Base-by-base conservation (phyloP, 2,329 filamentous ascomycete genomes). In the Sarocladiaceae sp. region DNA sequence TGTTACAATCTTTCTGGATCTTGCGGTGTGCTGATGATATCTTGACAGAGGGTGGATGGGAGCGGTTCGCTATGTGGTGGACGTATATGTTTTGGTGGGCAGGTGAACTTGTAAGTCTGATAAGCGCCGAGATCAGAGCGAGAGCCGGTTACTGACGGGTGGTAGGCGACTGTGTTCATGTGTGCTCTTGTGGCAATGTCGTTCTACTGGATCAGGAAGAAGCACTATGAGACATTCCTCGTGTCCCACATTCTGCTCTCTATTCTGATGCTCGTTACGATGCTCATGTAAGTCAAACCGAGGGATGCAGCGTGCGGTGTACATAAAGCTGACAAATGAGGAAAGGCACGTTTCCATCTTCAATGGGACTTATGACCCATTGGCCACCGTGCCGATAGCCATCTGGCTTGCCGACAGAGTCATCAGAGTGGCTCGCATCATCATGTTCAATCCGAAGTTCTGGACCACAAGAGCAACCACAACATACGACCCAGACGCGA, bases 311-410 rank as follows among this genome's bases (percentile, higher is more conserved):
- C n/a, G n/a, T n/a, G n/a, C n/a, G n/a, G 11, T n/a, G 10, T 18
- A 12, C 13, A 29, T 1, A 49, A 56, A 33, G 13, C 56, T 59
- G 7, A 29, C 13, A 3, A n/a, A 28, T 20, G n/a, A 20, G 22
- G 13, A 57, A 59, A 67, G 77, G 52, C 68, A 84, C 57, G 66
- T 80, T 53, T 67, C 79, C n/a, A 77, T 81, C 20, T 80, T 80
- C 54, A 61, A 67, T 5, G 72, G 72, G 18, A 64, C 71, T 44
- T 82, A 73, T 53, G 74, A 80, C 50, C 59, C 62, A 8, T 71
- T 78, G 18, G 72, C 79, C 50, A 82, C 76, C 72, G 64, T 74
- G 0, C 75, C 75, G 2, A 63, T 72, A 3, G 62, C 64, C 11
- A 67, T 82, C 25, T 83, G 79, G 80, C 48, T 68, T 0, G 58